Base-by-base conservation (phyloP, 208 protist genomes). In the Herpetomonas samuelpessoai region DNA sequence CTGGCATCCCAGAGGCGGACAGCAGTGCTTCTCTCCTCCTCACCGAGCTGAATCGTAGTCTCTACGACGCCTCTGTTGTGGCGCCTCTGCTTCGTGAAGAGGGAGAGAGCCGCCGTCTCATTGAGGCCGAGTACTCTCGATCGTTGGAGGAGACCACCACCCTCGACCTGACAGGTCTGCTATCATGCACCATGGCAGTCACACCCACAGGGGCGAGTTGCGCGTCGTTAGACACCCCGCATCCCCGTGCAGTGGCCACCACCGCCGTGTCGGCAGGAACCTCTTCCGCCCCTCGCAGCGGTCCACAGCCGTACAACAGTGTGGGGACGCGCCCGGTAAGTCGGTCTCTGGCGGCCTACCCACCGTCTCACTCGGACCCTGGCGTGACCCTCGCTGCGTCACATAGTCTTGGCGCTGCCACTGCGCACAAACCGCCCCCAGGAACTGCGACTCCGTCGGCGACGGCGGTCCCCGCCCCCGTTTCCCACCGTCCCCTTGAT, bases 51-150 rank as follows among this genome's bases (percentile, higher is more conserved):
- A 67, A 75, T 45, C 62, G 64, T 26, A 89, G 54, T 38, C 57
- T 93, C 31, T 74, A 79, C 52, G 84, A 93, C 41, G 84, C 80
- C 16, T 83, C 63, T 24, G 58, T 68, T 1, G 71, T 91, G 48
- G 76, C 79, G 0, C 90, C 86, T 14, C 62, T 96, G n/a, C 51
- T 87, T 24, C 70, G 73, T 3, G 57, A 59, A 39, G 90, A 96
- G 55, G 63, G 81, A 31, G 74, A 75, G 35, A 29, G 59, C 30
- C 76, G 90, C 10, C 51, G 44, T 21, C 57, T 57, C 22, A 80
- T 96, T 53, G 82, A 88, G 59, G 51, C 61, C 0, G 57, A 71
- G 44, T 85, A 85, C 51, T 46, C 47, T 14, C 24, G 71, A 22
- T 74, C 72, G 0, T 59, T 83, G 35, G 67, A 65, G 21, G 59